Evolutionary conservation across 768 basidiomycete genomes (phyloP).

Genomic region (Krasilnikovozyma curviuscula): DNA sequence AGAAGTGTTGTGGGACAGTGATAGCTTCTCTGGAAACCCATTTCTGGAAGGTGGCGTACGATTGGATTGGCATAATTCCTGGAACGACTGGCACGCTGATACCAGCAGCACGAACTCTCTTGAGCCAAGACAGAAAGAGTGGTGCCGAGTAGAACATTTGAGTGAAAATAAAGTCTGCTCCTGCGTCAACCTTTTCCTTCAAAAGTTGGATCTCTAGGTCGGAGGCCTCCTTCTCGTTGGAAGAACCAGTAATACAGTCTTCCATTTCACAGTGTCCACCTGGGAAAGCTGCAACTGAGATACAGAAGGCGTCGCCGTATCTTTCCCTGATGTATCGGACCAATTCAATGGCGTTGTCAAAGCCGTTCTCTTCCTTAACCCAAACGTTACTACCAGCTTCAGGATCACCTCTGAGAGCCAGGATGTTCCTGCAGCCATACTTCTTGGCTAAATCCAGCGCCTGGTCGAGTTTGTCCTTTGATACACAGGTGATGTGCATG

Average conservation of each 20-base stretch:
- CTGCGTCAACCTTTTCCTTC: slow-evolving; percentile 79
- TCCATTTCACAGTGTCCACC: slow-evolving; percentile 56
- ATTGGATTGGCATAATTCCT: slow-evolving; percentile 88
- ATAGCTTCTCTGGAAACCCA: slow-evolving; percentile 27
- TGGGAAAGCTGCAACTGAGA: slow-evolving; percentile 84
- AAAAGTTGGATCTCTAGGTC: slow-evolving; percentile 58
- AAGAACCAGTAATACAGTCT: too few relatives aligned
- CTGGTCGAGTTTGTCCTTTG: slow-evolving; percentile 79
- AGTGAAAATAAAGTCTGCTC: slow-evolving; percentile 84
- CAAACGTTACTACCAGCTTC: slow-evolving; percentile 73
- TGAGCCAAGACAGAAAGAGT: slow-evolving; percentile 81
- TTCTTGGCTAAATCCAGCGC: slow-evolving; percentile 74
- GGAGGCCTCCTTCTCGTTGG: slow-evolving; percentile 33
- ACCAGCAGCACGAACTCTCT: slow-evolving; percentile 55
- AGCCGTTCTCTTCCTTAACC: slow-evolving; percentile 81
- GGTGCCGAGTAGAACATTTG: slow-evolving; percentile 96
- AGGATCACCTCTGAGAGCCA: slow-evolving; percentile 84
- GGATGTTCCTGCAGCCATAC: slow-evolving; percentile 75
- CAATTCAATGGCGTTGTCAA: slow-evolving; percentile 76
- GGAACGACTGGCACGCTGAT: slow-evolving; percentile 80
- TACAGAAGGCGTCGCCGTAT: slow-evolving; percentile 85
- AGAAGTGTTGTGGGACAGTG: slow-evolving; percentile 51
- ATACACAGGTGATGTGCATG: slow-evolving; percentile 99
- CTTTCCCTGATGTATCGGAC: slow-evolving; percentile 63
- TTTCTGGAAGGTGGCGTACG: slow-evolving; percentile 86